Conservation (phyloP, 352 stramenopile genomes). For the Elongisporangium senticosum region DNA sequence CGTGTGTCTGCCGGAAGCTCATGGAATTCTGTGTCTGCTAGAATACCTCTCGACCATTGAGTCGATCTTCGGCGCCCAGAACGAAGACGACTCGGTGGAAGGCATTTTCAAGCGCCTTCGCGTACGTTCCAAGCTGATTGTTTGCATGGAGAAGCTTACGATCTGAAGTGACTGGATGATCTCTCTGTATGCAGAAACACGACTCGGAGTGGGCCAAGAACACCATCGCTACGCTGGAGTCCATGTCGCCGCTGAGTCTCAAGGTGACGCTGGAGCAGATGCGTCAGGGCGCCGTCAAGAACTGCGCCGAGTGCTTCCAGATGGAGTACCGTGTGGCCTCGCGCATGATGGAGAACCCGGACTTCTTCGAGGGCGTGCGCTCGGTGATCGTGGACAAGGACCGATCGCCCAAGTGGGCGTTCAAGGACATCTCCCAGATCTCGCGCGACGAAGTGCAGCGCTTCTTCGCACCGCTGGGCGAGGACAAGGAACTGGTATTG, state of each 20-base stretch:
- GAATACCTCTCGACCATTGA: slow-evolving; percentile 77
- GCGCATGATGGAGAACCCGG: slow-evolving; percentile 83
- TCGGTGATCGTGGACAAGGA: slow-evolving; percentile 96
- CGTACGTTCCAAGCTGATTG: slow-evolving; percentile 4
- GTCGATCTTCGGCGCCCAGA: slow-evolving; percentile 65
- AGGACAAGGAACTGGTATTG: slow-evolving; percentile 76
- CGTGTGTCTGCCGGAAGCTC: slow-evolving; percentile 9
- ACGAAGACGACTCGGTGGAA: slow-evolving; percentile 70
- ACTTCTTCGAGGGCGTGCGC: slow-evolving; percentile 97
- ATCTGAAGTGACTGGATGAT: background rate
- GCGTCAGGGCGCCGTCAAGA: slow-evolving; percentile 80
- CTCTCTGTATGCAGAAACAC: slow-evolving; percentile 30
- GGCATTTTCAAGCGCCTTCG: slow-evolving; percentile 58
- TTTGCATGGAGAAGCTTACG: background rate
- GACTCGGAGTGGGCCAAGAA: slow-evolving; percentile 68
- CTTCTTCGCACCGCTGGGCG: slow-evolving; percentile 75
- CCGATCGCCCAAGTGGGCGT: slow-evolving; percentile 88
- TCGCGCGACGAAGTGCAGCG: slow-evolving; percentile 58
- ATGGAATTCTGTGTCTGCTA: slow-evolving; percentile 7
- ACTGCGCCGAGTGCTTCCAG: slow-evolving; percentile 88
- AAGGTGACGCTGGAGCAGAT: slow-evolving; percentile 95
- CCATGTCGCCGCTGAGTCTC: slow-evolving; percentile 91
- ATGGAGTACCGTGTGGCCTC: slow-evolving; percentile 92
- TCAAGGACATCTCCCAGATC: slow-evolving; percentile 54
- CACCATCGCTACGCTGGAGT: slow-evolving; percentile 79